Percentiles rank a stretch among this genome's conserved stretches.
Evolutionary conservation across 2,329 filamentous ascomycete species (phyloP).

Genomic region (Aspergillus calidoustus): DNA sequence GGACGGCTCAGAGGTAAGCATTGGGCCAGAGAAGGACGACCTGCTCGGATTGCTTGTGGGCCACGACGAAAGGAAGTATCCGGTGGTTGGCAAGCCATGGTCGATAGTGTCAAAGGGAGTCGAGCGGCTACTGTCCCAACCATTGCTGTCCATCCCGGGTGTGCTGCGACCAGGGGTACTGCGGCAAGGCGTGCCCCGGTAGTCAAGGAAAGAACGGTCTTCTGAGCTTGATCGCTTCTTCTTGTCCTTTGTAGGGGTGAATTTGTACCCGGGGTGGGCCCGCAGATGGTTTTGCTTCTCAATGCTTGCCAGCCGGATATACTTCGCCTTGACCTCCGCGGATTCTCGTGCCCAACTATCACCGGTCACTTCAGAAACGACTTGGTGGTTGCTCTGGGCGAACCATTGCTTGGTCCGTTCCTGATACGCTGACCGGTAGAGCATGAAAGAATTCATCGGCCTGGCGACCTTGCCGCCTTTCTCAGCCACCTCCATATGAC

Average conservation of each 20-base stretch:
- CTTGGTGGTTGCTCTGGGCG: slow-evolving; percentile 87
- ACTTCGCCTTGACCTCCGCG: slow-evolving; percentile 71
- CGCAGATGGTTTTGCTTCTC: slow-evolving; percentile 84
- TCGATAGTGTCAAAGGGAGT: slow-evolving; percentile 41
- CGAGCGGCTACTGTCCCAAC: slow-evolving; percentile 37
- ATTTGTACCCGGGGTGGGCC: slow-evolving; percentile 92
- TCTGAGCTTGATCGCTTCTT: slow-evolving; percentile 62
- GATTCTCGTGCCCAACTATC: slow-evolving; percentile 84
- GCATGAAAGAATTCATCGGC: slow-evolving; percentile 98
- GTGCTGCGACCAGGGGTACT: slow-evolving; percentile 27
- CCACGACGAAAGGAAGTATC: slow-evolving; percentile 55
- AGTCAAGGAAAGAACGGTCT: slow-evolving; percentile 30
- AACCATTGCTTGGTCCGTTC: slow-evolving; percentile 82
- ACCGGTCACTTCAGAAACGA: slow-evolving; percentile 86
- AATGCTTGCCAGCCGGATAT: slow-evolving; percentile 75
- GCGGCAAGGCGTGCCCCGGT: background rate
- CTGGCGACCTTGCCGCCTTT: slow-evolving; percentile 81
- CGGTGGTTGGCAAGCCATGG: slow-evolving; percentile 23
- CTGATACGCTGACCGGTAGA: slow-evolving; percentile 92
- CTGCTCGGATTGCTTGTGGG: slow-evolving; percentile 57
- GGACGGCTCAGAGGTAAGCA: slow-evolving; percentile 50
- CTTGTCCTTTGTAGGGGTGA: slow-evolving; percentile 68
- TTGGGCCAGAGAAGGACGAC: slow-evolving; percentile 51
- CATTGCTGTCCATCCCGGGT: slow-evolving; percentile 33
- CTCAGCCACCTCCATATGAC: slow-evolving; percentile 70